Evolutionary conservation across 1,284 basidiomycete genomes (phyloP), one percentile per base, ranked within the genome.

Genomic region (Ustilago xerochloae): DNA sequence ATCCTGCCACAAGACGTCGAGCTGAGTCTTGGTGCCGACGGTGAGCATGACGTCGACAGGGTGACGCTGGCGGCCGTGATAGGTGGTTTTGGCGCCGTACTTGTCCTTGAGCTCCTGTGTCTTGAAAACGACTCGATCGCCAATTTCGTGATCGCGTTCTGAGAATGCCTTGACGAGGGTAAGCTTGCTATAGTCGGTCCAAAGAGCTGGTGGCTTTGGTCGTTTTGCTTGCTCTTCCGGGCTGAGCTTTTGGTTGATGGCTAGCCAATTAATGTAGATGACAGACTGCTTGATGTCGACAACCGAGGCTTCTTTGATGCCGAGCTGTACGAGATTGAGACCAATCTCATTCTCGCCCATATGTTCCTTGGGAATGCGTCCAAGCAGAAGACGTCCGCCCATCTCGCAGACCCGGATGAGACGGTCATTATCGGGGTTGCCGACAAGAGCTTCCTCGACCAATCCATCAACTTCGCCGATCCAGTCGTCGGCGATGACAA

Each of bases 1-100:
- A 81, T 94, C 91, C 86, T 97, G 94, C 94, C 94, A 97, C 16
- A 94, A 84, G 29, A 97, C 87, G n/a, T 88, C 87, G 29, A 92
- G 87, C 12, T 85, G 87, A 10, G 92, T 92, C 57, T 88, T 86
- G 7, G 91, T 92, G 84, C 92, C 90, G 41, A 87, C 88, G 46
- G 96, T 90, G 36, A 67, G 49, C 66, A 77, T 66, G 9, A 61
- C 75, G 13, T 69, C 62, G 45, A 79, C 67, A 12, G 70, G 56
- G n/a, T 64, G 22, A 13, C 59, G 48, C 13, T 73, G 51, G 24
- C 36, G 39, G 4, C 75, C 75, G 39, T 80, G 67, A 20, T 62
- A 50, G 9, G 63, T 68, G 24, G 48, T 24, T 22, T 75, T 62
- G 38, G 68, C 62, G 8, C 72, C 72, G 35, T 79, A 54, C 70